phyloP scores from a whole-genome alignment of 768 basidiomycete species.

The Amanita rimosa region DNA sequence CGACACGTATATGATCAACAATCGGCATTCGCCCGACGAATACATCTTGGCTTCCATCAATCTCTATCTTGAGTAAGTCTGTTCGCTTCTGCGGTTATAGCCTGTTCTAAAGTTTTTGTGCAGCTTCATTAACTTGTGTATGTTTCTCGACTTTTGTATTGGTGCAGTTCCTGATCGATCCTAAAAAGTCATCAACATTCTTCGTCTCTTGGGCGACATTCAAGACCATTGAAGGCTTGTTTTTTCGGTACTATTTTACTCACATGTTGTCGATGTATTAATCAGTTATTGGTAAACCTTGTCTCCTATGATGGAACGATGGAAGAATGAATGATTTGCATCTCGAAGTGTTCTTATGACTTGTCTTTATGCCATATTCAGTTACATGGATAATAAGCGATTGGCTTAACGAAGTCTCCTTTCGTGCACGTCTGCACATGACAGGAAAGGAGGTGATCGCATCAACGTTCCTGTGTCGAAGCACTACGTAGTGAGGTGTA shows the following conservation, averaged over 20 bases:
- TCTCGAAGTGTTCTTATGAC: not conserved
- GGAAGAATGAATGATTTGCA: not conserved
- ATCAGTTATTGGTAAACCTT: not conserved
- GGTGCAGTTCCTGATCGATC: conserved; percentile 4
- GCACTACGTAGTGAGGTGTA: too few relatives aligned
- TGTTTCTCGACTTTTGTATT: conserved; percentile 18
- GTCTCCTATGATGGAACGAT: not conserved
- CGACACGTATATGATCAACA: conserved; percentile 87
- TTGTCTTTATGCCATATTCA: not conserved
- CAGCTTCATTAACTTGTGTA: conserved; percentile 83
- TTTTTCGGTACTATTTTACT: not conserved
- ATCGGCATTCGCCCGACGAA: conserved; percentile 84
- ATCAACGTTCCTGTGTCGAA: too few relatives aligned
- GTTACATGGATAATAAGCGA: not conserved
- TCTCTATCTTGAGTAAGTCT: conserved; percentile 88
- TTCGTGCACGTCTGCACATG: too few relatives aligned
- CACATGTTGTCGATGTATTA: not conserved
- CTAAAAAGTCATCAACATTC: conserved; percentile 64
- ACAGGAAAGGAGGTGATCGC: too few relatives aligned
- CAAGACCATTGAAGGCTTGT: conserved; percentile 28
- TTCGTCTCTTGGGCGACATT: conserved; percentile 63
- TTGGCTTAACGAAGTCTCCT: not conserved
- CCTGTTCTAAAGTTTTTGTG: conserved; percentile 10
- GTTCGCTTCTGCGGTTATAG: not conserved
- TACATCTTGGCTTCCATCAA: conserved; percentile 84